Evolutionary conservation across 176 grass and related monocot species (phyloP).

Genomic region (Oryza glumipatula): DNA sequence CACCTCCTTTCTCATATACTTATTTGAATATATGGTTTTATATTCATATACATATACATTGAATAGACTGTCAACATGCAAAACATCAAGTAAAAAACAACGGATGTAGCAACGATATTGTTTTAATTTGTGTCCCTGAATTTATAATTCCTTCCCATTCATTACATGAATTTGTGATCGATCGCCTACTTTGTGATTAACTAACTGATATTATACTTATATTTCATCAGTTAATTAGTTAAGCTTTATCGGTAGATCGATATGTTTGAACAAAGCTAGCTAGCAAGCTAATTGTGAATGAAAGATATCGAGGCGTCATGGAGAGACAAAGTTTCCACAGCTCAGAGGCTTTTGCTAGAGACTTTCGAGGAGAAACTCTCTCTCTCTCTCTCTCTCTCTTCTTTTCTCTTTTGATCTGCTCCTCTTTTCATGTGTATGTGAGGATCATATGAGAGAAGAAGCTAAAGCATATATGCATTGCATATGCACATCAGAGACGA

Average conservation of each 20-base stretch:
- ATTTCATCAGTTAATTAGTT: background rate
- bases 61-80: no score
- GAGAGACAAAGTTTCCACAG: conserved; percentile 73
- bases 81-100: no score
- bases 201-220: background rate
- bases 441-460: conserved; percentile 40
- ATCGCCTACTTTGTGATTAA: background rate
- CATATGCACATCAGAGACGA: conserved; percentile 4
- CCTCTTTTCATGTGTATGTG: conserved; percentile 46
- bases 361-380: conserved; percentile 48
- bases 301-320: conserved; percentile 35
- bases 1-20: no score
- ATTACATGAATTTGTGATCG: background rate
- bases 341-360: conserved; percentile 45
- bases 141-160: background rate
- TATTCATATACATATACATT: no score
- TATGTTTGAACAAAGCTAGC: conserved; percentile 30
- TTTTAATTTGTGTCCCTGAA: no score
- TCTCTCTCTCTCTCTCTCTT: conserved; percentile 16
- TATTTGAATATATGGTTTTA: no score
- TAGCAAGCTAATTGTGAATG: background rate
- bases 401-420: conserved; percentile 37
- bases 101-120: no score
- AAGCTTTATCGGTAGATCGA: background rate
- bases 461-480: background rate